Evolutionary conservation across 2,329 filamentous ascomycete species (phyloP), one percentile per base, ranked within the genome.

Genomic region (Aspergillus sclerotialis): DNA sequence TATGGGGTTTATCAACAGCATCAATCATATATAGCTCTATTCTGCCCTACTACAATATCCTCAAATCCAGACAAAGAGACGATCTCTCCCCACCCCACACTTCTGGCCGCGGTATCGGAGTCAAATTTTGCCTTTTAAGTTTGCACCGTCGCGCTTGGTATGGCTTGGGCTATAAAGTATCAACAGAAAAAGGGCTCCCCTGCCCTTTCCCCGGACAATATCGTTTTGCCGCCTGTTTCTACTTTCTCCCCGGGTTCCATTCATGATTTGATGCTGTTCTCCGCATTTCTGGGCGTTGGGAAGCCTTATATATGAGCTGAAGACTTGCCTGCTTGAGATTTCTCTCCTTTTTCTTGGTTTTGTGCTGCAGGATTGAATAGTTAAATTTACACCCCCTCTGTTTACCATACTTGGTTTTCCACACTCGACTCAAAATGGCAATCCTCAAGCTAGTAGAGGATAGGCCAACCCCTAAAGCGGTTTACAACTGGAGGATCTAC

Each of bases 401-500:
- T 27, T 32, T 21, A 41, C 27, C 35, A 21, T 26, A 17, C 15
- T 35, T 29, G 31, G 38, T 39, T 34, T 35, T 28, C 32, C 17
- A n/a, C n/a, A n/a, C n/a, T n/a, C n/a, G n/a, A n/a, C n/a, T n/a
- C 48, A 55, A 17, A 30, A 65, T 67, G 63, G 56, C 55, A 34
- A 56, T 66, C 42, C 56, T 67, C 6, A 49, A 52, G 17, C 41
- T 64, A 30, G 54, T 64, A 41, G 63, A 66, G 48, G 63, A 66
- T 40, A 49, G 73, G 45, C 73, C 73, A 11, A 76, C 73, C 39
- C 74, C 73, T 16, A 69, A 67, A 51, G 63, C 61, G 35, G 73
- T 78, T 36, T 78, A 77, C 66, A 77, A 77, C 55, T 77, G 73
- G 73, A 62, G 68, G 27, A 67, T 77, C 26, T 78, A 76, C 48